Conservation (phyloP, 192 early-diverging fungal genomes). For the Coemansia sp. region DNA sequence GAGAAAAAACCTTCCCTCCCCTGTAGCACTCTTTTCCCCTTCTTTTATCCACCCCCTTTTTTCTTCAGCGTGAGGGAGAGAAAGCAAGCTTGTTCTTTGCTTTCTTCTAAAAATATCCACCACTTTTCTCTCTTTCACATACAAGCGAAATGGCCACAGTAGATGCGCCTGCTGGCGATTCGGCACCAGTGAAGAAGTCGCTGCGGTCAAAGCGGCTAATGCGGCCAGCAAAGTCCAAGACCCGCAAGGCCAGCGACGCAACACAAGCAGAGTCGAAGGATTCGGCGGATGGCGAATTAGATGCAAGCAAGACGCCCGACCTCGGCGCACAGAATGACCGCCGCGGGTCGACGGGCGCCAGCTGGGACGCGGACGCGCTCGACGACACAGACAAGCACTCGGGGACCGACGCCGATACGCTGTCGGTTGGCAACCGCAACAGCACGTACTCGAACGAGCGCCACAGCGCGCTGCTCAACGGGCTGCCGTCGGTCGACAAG, state of each 20-base stretch:
- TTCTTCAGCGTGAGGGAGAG: too few species aligned
- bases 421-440: neutral
- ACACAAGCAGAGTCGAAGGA: neutral
- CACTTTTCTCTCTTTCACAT: too few species aligned
- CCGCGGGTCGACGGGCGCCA: too few species aligned
- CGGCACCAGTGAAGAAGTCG: conserved; percentile 30
- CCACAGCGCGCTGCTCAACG: neutral
- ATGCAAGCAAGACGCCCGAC: conserved; percentile 1
- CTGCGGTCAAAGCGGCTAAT: conserved; percentile 48
- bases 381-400: conserved; percentile 2
- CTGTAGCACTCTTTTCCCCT: too few species aligned
- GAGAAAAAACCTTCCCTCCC: too few species aligned
- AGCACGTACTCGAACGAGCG: conserved; percentile 7
- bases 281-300: neutral
- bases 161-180: conserved; percentile 12
- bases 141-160: conserved; percentile 27
- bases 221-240: conserved; percentile 26
- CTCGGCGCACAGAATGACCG: too few species aligned
- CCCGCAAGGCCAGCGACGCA: conserved; percentile 2
- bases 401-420: neutral
- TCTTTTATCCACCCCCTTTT: too few species aligned
- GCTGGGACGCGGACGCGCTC: neutral
- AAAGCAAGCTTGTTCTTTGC: too few species aligned
- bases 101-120: too few species aligned
- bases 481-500: conserved; percentile 5